These are phyloP conservation scores for Strobilomyces dryophilus DNA, from an alignment of 768 basidiomycete genomes.

Conservation along the genomic window DNA sequence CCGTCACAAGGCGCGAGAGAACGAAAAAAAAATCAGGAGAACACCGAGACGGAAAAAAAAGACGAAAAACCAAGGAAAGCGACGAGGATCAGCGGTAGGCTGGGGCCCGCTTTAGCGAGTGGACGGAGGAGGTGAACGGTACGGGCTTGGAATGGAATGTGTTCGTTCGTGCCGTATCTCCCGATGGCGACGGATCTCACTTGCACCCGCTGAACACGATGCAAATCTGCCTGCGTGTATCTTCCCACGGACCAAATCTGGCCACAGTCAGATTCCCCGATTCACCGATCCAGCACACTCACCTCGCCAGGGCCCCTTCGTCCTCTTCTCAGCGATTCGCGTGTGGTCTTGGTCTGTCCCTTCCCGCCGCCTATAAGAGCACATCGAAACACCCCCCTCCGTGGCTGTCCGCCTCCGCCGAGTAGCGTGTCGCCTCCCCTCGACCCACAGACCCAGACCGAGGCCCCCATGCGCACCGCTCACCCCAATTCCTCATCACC, in stretches of 20 bases:
- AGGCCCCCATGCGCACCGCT: slow-evolving; percentile 10
- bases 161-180: slow-evolving; percentile 51
- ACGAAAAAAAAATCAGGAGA: slow-evolving; percentile 7
- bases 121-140: slow-evolving; percentile 6
- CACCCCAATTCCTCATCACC: slow-evolving; percentile 24
- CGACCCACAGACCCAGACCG: slow-evolving; percentile 26
- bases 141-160: slow-evolving; percentile 10
- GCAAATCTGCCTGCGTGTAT: slow-evolving; percentile 28
- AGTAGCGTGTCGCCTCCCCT: slow-evolving; percentile 17
- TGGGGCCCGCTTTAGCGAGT: not conserved
- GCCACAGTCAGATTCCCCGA: slow-evolving; percentile 25
- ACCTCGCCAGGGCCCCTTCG: not conserved
- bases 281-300: slow-evolving; percentile 21
- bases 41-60: slow-evolving; percentile 12
- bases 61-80: slow-evolving; percentile 18
- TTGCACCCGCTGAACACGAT: slow-evolving; percentile 28
- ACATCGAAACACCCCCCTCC: not conserved
- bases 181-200: slow-evolving; percentile 61
- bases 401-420: slow-evolving; percentile 20
- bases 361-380: slow-evolving; percentile 18
- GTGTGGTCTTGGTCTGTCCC: slow-evolving; percentile 3
- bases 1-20: not conserved
- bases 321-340: slow-evolving; percentile 6
- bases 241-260: slow-evolving; percentile 26
- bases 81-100: slow-evolving; percentile 1